Conservation (phyloP, 441 rosid genomes). For the Populus trichocarpa region DNA sequence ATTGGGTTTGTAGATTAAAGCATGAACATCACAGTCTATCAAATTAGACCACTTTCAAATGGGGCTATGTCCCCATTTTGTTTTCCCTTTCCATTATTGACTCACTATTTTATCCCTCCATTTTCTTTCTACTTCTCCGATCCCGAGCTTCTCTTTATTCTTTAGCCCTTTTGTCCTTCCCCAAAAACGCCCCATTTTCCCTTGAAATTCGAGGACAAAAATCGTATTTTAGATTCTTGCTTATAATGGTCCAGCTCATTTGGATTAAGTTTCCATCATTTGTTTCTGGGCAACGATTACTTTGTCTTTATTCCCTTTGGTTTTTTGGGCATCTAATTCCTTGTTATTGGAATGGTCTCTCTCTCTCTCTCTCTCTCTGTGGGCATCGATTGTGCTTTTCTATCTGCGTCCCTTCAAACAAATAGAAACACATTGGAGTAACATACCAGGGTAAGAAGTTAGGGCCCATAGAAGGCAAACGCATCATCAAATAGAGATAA, state of each 20-base stretch:
- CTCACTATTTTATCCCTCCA: conserved; percentile 9
- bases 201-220: not conserved
- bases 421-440: not conserved
- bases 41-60: conserved; percentile 26
- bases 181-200: conserved; percentile 22
- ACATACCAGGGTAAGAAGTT: not conserved
- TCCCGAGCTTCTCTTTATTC: conserved; percentile 43
- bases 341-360: not conserved
- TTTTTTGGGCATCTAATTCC: not conserved
- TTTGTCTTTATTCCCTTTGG: not conserved
- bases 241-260: not conserved
- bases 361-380: not conserved
- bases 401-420: not conserved
- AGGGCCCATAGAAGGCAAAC: not conserved
- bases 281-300: not conserved
- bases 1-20: conserved; percentile 31
- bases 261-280: not conserved
- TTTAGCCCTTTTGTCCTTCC: conserved; percentile 43
- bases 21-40: not conserved
- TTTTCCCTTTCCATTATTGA: conserved; percentile 32
- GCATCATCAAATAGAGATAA: not conserved
- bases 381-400: not conserved
- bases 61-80: conserved; percentile 18
- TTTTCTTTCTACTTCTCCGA: conserved; percentile 40
- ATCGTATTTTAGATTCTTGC: conserved; percentile 1